Evolutionary conservation across 441 rosid species (phyloP).

Genomic region (Raphanus hybrid): DNA sequence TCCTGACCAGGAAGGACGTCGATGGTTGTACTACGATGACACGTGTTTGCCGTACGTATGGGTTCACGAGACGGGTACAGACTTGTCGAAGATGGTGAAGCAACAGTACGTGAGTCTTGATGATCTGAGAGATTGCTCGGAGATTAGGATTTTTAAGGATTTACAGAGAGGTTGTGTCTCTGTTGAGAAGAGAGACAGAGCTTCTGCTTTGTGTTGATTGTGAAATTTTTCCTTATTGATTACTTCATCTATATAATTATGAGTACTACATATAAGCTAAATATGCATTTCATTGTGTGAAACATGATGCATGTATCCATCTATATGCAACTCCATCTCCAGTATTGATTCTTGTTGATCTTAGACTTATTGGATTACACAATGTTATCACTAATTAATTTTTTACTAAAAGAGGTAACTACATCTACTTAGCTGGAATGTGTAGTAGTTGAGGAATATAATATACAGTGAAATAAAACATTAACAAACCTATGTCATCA

Average conservation of each 20-base stretch:
- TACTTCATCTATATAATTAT: slow-evolving; percentile 17
- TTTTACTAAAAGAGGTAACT: slow-evolving; percentile 22
- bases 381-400: slow-evolving; percentile 15
- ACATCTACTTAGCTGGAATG: background rate
- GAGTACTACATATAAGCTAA: background rate
- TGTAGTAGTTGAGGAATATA: slow-evolving; percentile 20
- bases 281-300: slow-evolving; percentile 14
- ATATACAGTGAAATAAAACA: background rate
- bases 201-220: slow-evolving; percentile 68
- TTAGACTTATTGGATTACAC: slow-evolving; percentile 19
- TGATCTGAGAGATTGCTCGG: slow-evolving; percentile 81
- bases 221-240: slow-evolving; percentile 6
- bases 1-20: slow-evolving; percentile 56
- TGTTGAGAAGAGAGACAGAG: slow-evolving; percentile 73
- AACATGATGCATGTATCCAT: slow-evolving; percentile 17
- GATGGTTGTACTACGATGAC: slow-evolving; percentile 75
- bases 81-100: slow-evolving; percentile 83
- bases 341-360: slow-evolving; percentile 26
- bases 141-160: slow-evolving; percentile 78
- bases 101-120: slow-evolving; percentile 87
- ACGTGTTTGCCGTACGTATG: slow-evolving; percentile 86
- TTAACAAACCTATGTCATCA: background rate
- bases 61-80: slow-evolving; percentile 76
- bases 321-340: background rate
- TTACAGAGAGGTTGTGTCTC: slow-evolving; percentile 71